Evolutionary conservation across 2,329 filamentous ascomycete genomes (phyloP).

Genomic region (Phaeomoniella chlamydospora): DNA sequence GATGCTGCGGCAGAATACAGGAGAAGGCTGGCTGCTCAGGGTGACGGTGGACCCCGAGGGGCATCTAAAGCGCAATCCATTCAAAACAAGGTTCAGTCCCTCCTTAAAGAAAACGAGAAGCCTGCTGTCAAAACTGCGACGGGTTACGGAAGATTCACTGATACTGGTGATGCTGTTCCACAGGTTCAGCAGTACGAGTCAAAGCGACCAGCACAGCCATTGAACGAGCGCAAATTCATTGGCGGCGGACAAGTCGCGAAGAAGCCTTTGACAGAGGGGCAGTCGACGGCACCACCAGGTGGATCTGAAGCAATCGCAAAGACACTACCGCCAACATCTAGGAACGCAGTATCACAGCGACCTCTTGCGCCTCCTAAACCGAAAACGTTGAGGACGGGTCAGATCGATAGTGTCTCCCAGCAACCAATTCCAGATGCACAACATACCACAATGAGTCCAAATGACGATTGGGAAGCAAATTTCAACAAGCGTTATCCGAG

Average conservation of each 20-base stretch:
- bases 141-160: slow-evolving; percentile 81
- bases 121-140: slow-evolving; percentile 57
- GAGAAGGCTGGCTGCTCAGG: slow-evolving; percentile 44
- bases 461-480: slow-evolving; percentile 51
- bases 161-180: slow-evolving; percentile 22
- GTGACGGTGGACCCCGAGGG: slow-evolving; percentile 20
- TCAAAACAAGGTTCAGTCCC: slow-evolving; percentile 75
- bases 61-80: slow-evolving; percentile 64
- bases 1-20: slow-evolving; percentile 81
- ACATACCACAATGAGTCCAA: slow-evolving; percentile 6
- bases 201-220: slow-evolving; percentile 4
- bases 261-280: too few relatives aligned
- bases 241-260: not conserved
- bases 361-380: slow-evolving; percentile 47
- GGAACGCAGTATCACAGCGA: slow-evolving; percentile 16
- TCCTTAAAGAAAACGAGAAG: slow-evolving; percentile 64
- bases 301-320: slow-evolving; percentile 11
- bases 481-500: slow-evolving; percentile 83
- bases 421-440: slow-evolving; percentile 13
- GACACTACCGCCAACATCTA: slow-evolving; percentile 16
- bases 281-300: slow-evolving; percentile 6
- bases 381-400: slow-evolving; percentile 38
- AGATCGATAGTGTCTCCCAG: slow-evolving; percentile 12
- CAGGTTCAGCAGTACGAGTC: slow-evolving; percentile 22
- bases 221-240: slow-evolving; percentile 4